Base-by-base conservation (phyloP, 2,329 filamentous ascomycete genomes). In the Monosporascus sp. region DNA sequence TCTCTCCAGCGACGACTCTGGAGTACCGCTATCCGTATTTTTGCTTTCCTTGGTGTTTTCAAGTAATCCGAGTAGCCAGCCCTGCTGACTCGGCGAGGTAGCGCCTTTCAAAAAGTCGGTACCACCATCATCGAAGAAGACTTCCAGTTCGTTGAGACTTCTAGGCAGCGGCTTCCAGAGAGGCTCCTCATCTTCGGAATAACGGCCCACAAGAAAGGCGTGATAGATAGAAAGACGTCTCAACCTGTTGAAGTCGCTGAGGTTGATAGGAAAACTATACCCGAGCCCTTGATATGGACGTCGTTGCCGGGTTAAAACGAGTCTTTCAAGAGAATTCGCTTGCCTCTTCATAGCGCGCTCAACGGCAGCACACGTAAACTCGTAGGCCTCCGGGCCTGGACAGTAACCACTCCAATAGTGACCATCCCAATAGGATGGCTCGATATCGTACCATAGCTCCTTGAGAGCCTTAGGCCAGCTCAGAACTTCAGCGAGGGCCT, bases 81-180 rank as follows among this genome's bases (percentile, higher is more conserved):
- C 47, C 47, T 27, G 51, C 17, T 15, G 9, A 11, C 9, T 5
- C 3, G 9, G 38, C 15, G n/a, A 11, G 11, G 24, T 15, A 24
- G 45, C 47, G 11, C 44, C 22, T 6, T 8, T n/a, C 25, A 50
- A 27, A 18, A 50, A 44, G 8, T 25, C n/a, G 11, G 39, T n/a
- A 27, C 47, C 46, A 44, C n/a, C n/a, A 27, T 47, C 43, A 39
- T 45, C 51, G 24, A 37, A 49, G 43, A 37, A 44, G 24, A 53
- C 43, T 15, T 55, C 53, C 14, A 55, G 48, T 37, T 55, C 50
- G 24, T 55, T 25, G 11, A 55, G 24, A 38, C 47, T 48, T 44
- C 44, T 46, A 15, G 53, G 50, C 20, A 55, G n/a, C 15, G 25
- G 44, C n/a, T 52, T 39, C 37, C 51, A 48, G 27, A 55, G 20